Conservation (phyloP, 2,329 filamentous ascomycete species). For the Pseudocercospora vitis region DNA sequence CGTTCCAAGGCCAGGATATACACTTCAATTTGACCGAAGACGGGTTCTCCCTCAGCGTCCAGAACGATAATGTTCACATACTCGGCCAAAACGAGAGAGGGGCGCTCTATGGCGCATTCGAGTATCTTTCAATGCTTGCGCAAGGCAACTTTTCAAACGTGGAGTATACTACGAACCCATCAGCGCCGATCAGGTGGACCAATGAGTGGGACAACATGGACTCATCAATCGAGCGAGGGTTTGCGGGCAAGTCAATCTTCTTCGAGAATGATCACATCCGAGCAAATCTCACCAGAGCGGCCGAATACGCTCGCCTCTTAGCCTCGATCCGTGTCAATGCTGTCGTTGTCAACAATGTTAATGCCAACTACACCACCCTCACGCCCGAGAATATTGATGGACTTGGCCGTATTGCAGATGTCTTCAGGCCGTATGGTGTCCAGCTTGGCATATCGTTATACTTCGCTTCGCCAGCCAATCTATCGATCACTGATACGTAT, state of each 20-base stretch:
- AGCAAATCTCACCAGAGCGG: slow-evolving; percentile 60
- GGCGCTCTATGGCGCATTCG: slow-evolving; percentile 67
- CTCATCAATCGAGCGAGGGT: slow-evolving; percentile 63
- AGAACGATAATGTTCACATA: slow-evolving; percentile 54
- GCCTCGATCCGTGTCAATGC: slow-evolving; percentile 67
- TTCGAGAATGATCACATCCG: slow-evolving; percentile 59
- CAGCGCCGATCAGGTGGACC: slow-evolving; percentile 65
- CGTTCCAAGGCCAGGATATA: slow-evolving; percentile 27
- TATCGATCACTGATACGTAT: slow-evolving; percentile 60
- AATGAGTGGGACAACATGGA: slow-evolving; percentile 69
- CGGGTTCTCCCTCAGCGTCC: slow-evolving; percentile 61
- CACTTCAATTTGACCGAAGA: slow-evolving; percentile 50
- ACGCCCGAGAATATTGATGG: slow-evolving; percentile 60
- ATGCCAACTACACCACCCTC: slow-evolving; percentile 62
- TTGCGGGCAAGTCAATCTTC: slow-evolving; percentile 67
- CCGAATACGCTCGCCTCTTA: slow-evolving; percentile 64
- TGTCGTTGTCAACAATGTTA: slow-evolving; percentile 70
- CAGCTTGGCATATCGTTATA: slow-evolving; percentile 66
- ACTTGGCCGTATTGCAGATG: slow-evolving; percentile 62
- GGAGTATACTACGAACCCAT: slow-evolving; percentile 55
- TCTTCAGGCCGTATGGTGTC: slow-evolving; percentile 66
- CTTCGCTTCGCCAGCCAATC: slow-evolving; percentile 62
- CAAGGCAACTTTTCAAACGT: slow-evolving; percentile 56
- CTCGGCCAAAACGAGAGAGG: slow-evolving; percentile 66
- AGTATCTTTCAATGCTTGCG: slow-evolving; percentile 65